Evolutionary conservation across 768 basidiomycete species (phyloP), one percentile per base, ranked within the genome.

Genomic region (Tricholoma bakamatsutake): DNA sequence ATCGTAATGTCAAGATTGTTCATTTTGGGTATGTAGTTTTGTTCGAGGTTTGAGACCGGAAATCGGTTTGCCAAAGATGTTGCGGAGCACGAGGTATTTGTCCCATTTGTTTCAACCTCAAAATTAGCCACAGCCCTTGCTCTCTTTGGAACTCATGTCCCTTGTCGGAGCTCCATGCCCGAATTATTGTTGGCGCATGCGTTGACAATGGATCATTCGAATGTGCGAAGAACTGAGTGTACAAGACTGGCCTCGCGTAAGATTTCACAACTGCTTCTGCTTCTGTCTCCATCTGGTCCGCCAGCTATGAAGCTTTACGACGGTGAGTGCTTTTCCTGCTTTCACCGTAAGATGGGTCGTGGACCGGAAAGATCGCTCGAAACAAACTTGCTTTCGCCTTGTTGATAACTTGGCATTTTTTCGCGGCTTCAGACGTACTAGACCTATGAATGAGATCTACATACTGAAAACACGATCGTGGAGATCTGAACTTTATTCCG

Each of bases 41-140:
- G 53, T 57, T 57, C 56, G 57, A 56, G 47, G 47, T 55, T 67
- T 46, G 59, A n/a, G n/a, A n/a, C n/a, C n/a, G 54, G 56, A 61
- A 62, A 49, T 54, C 27, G 51, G 33, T 15, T 39, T 49, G 50
- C 21, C 24, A 17, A 24, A 39, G 4, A 15, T 35, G 51, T 39
- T 9, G 40, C 35, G 7, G n/a, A 5, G 24, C 13, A 11, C 35
- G 3, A 40, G 50, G 33, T 37, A 37, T n/a, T 37, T 33, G 40
- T 40, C 18, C 52, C 35, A 15, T 37, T 37, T 37, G 31, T 30
- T 53, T 11, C 17, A 53, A 37, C 35, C 2, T 15, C 30, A 21
- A n/a, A 43, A 21, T 21, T n/a, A 5, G 7, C 24, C 18, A 39
- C 28, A 10, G 21, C 21, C n/a, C 39, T 33, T 5, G 18, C 21